A percentile compares a stretch with the other conserved stretches of the same genome.
These are phyloP conservation scores for Pseudogymnoascus sp. DNA, from an alignment of 2,329 filamentous ascomycete species.

Conservation along the genomic window DNA sequence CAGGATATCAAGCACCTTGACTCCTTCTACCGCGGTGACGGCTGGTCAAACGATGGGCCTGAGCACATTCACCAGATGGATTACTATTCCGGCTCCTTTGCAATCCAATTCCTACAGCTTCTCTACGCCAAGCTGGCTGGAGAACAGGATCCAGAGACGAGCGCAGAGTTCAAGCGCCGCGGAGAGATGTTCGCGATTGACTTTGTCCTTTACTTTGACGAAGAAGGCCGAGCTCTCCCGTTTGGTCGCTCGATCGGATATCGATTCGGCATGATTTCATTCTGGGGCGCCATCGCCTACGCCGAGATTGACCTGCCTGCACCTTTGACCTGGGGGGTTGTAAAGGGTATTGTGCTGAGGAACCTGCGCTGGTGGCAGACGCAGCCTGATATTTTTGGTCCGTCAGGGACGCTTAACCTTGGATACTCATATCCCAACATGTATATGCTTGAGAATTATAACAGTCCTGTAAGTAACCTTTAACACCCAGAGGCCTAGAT, in stretches of 20 bases:
- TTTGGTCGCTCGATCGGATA: conserved; percentile 75
- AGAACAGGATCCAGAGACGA: conserved; percentile 54
- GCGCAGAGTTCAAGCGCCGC: conserved; percentile 61
- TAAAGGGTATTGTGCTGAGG: conserved; percentile 67
- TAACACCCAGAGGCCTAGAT: background rate
- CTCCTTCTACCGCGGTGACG: conserved; percentile 73
- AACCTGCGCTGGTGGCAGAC: conserved; percentile 76
- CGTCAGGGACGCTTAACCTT: conserved; percentile 52
- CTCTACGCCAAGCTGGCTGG: conserved; percentile 67
- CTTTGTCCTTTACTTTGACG: conserved; percentile 69
- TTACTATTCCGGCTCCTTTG: conserved; percentile 77
- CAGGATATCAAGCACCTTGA: conserved; percentile 71
- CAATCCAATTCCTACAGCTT: conserved; percentile 73
- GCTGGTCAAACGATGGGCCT: conserved; percentile 77
- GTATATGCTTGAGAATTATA: conserved; percentile 69
- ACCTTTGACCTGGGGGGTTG: conserved; percentile 69
- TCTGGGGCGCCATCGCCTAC: conserved; percentile 73
- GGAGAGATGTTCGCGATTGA: conserved; percentile 62
- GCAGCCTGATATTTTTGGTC: conserved; percentile 66
- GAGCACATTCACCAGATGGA: conserved; percentile 77
- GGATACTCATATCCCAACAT: conserved; percentile 76
- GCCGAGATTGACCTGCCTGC: conserved; percentile 65
- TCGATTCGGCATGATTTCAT: conserved; percentile 78
- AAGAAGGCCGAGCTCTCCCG: conserved; percentile 61
- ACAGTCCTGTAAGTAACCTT: conserved; percentile 57